A percentile compares a stretch with the other conserved stretches of the same genome.
Evolutionary conservation across 2,329 filamentous ascomycete genomes (phyloP).

Genomic region (Emydomyces testavorans): DNA sequence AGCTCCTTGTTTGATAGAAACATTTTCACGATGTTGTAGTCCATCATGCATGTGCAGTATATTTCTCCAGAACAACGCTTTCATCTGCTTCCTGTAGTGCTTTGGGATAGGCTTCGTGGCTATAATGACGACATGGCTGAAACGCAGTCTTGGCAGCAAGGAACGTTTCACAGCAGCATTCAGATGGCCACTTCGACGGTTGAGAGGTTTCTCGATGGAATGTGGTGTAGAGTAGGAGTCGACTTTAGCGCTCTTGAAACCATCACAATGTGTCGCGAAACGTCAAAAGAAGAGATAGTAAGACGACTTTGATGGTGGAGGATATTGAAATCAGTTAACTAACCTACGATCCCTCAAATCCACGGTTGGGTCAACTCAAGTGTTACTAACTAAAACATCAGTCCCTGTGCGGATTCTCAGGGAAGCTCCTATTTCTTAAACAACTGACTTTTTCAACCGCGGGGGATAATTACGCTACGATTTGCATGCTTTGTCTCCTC

Average conservation of each 20-base stretch:
- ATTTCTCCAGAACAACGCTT: background rate
- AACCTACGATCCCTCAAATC: background rate
- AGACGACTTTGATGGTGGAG: no score
- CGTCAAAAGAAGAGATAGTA: no score
- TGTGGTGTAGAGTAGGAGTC: background rate
- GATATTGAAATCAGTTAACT: background rate
- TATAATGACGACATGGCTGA: constrained; percentile 11
- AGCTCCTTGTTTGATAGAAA: no score
- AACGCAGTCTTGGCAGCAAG: constrained; percentile 4
- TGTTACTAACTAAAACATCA: constrained; percentile 5
- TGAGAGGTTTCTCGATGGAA: background rate
- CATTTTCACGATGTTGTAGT: no score
- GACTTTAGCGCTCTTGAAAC: background rate
- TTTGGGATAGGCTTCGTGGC: background rate
- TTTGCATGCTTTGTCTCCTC: background rate
- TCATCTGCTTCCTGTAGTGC: background rate
- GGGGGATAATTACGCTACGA: constrained; percentile 1
- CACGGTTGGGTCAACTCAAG: background rate
- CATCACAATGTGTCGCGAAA: background rate
- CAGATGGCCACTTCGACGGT: background rate
- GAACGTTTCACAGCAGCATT: constrained; percentile 1
- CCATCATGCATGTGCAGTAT: no score
- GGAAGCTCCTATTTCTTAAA: constrained; percentile 3
- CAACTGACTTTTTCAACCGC: background rate
- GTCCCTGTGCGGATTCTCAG: background rate